Percentiles rank a stretch among this genome's conserved stretches.
Evolutionary conservation across 2,329 filamentous ascomycete genomes (phyloP).

Genomic region (Clonostachys sp.): DNA sequence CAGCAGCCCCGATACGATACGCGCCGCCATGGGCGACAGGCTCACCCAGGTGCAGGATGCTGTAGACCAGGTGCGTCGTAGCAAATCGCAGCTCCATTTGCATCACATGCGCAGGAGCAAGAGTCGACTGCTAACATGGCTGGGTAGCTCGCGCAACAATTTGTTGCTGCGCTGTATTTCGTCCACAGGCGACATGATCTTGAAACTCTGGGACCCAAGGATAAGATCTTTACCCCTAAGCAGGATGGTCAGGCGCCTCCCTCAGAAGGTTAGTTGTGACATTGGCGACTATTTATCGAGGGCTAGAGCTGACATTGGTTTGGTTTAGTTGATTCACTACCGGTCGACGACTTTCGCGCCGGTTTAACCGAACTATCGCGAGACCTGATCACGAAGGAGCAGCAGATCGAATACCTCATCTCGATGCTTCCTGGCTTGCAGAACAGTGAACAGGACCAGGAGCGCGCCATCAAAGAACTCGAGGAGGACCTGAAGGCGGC

Average conservation of each 20-base stretch:
- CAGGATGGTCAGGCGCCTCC: constrained; percentile 31
- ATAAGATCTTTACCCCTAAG: constrained; percentile 44
- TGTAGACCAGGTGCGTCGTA: constrained; percentile 64
- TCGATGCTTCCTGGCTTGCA: constrained; percentile 72
- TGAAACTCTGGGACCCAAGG: constrained; percentile 50
- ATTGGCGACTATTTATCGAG: background rate
- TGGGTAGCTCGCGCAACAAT: constrained; percentile 60
- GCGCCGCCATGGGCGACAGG: constrained; percentile 59
- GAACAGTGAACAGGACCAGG: constrained; percentile 73
- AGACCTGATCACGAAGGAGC: constrained; percentile 74
- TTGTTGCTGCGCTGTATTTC: constrained; percentile 63
- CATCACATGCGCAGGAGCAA: background rate
- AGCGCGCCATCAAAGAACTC: constrained; percentile 59
- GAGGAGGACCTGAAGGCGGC: constrained; percentile 61
- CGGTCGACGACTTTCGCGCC: constrained; percentile 59
- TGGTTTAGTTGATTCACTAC: constrained; percentile 53
- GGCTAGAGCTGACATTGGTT: background rate
- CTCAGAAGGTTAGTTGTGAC: constrained; percentile 38
- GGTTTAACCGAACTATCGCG: constrained; percentile 69
- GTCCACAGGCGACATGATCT: constrained; percentile 66
- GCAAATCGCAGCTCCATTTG: background rate
- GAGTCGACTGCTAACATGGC: background rate
- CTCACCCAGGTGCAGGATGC: constrained; percentile 83
- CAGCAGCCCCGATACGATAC: no score
- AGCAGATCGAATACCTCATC: constrained; percentile 77